Evolutionary conservation across 164 flowering plant species (phyloP).

Genomic region (Vitis vinifera): ASM3070453v1 NC_081816.1:4371001-4371500

Average conservation of each 20-base stretch:
- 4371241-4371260: conserved; percentile 45
- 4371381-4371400: conserved; percentile 54
- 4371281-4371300: conserved; percentile 52
- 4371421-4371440: too few relatives aligned
- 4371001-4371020: conserved; percentile 45
- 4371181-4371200: conserved; percentile 73
- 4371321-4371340: conserved; percentile 22
- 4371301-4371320: conserved; percentile 49
- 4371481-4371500: neutral
- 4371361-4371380: conserved; percentile 61
- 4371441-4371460: too few relatives aligned
- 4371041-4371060: conserved; percentile 75
- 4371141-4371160: too few relatives aligned
- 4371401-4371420: conserved; percentile 44
- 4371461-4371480: neutral
- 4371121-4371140: too few relatives aligned
- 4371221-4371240: conserved; percentile 59
- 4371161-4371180: conserved; percentile 8
- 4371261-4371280: conserved; percentile 49
- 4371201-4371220: conserved; percentile 83
- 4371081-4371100: too few relatives aligned
- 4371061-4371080: too few relatives aligned
- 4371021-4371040: conserved; percentile 61
- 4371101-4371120: too few relatives aligned
- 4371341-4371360: conserved; percentile 55